Evolutionary conservation across 2,329 filamentous ascomycete species (phyloP), one percentile per base, ranked within the genome.

Genomic region (Hymenotorrendiella dingleyae): DNA sequence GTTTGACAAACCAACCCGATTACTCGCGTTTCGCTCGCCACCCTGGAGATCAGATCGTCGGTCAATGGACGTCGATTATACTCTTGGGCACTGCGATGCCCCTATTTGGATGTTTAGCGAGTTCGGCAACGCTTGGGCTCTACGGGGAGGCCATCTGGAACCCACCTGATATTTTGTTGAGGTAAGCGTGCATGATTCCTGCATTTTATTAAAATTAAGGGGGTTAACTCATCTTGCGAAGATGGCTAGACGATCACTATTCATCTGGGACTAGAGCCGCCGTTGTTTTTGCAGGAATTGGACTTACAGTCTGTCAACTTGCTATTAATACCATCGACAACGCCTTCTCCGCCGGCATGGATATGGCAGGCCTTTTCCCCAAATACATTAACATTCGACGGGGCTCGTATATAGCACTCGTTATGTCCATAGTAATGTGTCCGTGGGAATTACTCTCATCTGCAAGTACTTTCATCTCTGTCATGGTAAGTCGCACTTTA

Each of bases 361-460:
- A 79, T 52, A 60, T 78, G 32, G 67, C 74, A 0, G 71, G 68
- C 1, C 56, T 77, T 0, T 69, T 69, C 43, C 73, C 73, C 0
- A 65, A 63, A 32, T 77, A 70, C 46, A 68, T 79, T 58, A 76
- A 75, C 54, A 78, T 78, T 44, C 62, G 73, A 4, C 68, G 76
- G 2, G 76, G 76, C 1, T 66, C 67, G 3, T 71, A 72, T 46
- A 59, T 78, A 30, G 68, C 65, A 4, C 62, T 67, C 0, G 48
- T 72, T 2, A 57, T 74, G 6, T 65, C 63, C n/a, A 66, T 71
- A 28, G 62, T 63, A 0, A 62, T 67, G 24, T 68, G 68, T 46
- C 73, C 73, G 0, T 78, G 73, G 74, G 60, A 74, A 43, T 61
- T 76, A 0, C n/a, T n/a, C n/a, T n/a, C n/a, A n/a, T n/a, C n/a